Conservation (phyloP, 495 filamentous ascomycete species). For the Penicillium soppii region DNA sequence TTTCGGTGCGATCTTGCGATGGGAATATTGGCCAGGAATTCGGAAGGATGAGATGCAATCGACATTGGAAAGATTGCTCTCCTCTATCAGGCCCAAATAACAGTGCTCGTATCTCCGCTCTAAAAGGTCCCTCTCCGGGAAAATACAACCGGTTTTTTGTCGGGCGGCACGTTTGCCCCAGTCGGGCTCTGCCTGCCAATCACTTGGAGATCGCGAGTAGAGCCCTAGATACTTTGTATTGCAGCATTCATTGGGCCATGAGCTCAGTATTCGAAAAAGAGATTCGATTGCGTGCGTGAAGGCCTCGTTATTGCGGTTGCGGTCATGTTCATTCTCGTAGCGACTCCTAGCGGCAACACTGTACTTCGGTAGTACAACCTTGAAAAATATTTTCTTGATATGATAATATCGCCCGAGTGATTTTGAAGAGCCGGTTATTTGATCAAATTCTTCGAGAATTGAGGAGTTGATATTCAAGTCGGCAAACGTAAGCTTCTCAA, state of each 20-base stretch:
- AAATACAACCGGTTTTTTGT: background rate
- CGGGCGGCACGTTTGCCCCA: background rate
- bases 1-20: background rate
- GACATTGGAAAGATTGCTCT: background rate
- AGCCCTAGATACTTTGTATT: background rate
- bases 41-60: background rate
- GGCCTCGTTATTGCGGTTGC: background rate
- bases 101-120: background rate
- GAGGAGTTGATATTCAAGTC: background rate
- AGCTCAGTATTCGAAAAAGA: background rate
- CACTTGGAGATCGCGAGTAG: background rate
- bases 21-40: background rate
- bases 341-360: background rate
- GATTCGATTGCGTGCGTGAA: background rate
- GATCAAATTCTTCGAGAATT: background rate
- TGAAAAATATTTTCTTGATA: background rate
- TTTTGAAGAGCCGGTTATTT: background rate
- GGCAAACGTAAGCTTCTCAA: background rate
- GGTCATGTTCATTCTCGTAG: background rate
- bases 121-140: background rate
- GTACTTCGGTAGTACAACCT: background rate
- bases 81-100: background rate
- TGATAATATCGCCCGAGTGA: background rate
- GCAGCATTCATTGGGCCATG: background rate
- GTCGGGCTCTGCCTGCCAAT: background rate